phyloP scores from a whole-genome alignment of 768 basidiomycete genomes.

The Pleurotus eryngii region DNA sequence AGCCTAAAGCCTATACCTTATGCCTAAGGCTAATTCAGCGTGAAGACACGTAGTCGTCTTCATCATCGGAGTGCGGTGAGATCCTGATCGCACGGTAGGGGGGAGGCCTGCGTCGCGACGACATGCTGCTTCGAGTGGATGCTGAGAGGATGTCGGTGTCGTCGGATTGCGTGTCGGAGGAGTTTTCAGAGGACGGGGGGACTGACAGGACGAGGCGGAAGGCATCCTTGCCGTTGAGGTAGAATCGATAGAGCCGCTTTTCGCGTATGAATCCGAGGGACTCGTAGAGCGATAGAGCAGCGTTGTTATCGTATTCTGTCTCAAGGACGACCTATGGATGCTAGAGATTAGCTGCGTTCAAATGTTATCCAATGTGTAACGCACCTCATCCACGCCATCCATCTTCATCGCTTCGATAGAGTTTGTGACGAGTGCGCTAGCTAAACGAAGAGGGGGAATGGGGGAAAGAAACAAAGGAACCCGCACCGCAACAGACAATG shows the following conservation, averaged over 20 bases:
- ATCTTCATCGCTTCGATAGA: conserved; percentile 83
- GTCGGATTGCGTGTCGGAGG: conserved; percentile 28
- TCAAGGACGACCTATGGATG: conserved; percentile 79
- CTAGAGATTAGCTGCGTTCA: background rate
- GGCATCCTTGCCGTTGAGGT: conserved; percentile 96
- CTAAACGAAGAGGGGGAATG: conserved; percentile 37
- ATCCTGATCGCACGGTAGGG: conserved; percentile 42
- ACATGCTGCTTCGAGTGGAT: background rate
- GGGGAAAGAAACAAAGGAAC: conserved; percentile 31
- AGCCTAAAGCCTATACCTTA: background rate
- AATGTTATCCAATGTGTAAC: conserved; percentile 17
- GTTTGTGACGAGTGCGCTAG: conserved; percentile 78
- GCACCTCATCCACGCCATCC: conserved; percentile 82
- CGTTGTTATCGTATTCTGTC: conserved; percentile 90
- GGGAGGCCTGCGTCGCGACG: conserved; percentile 14
- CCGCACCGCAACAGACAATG: conserved; percentile 37
- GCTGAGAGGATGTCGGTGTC: conserved; percentile 9
- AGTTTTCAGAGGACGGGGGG: conserved; percentile 32
- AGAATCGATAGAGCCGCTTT: conserved; percentile 92
- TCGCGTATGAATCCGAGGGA: conserved; percentile 94
- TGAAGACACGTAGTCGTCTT: conserved; percentile 30
- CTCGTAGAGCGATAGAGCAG: conserved; percentile 87
- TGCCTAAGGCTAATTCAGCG: conserved; percentile 4
- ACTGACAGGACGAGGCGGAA: conserved; percentile 76
- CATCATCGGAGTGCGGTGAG: conserved; percentile 43